Percentiles rank a stretch among this genome's conserved stretches.
phyloP scores from a whole-genome alignment of 2,329 filamentous ascomycete genomes.

The Penicillium sp. region DNA sequence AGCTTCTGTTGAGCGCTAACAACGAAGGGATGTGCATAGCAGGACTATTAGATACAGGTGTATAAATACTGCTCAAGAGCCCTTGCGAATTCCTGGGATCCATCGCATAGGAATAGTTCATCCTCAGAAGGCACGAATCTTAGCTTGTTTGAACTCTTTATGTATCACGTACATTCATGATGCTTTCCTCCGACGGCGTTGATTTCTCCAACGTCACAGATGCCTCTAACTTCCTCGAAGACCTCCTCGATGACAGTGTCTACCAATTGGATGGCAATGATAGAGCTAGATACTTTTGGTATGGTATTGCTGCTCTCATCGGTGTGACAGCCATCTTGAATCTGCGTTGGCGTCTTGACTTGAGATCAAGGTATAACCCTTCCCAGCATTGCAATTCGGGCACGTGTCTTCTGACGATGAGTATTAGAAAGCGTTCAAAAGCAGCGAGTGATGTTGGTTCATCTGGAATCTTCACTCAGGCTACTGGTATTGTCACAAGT shows the following conservation, averaged over 20 bases:
- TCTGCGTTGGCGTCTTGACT: not conserved
- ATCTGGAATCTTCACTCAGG: constrained; percentile 31
- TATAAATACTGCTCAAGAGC: not conserved
- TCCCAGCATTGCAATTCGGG: not conserved
- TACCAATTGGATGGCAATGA: constrained; percentile 43
- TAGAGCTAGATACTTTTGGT: constrained; percentile 49
- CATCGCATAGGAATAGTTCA: not conserved
- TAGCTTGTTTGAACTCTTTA: not conserved
- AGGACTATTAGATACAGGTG: not conserved
- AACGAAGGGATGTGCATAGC: not conserved
- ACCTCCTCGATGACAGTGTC: constrained; percentile 45
- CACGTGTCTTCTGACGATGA: constrained; percentile 22
- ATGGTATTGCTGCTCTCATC: constrained; percentile 45
- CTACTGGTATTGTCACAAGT: constrained; percentile 37
- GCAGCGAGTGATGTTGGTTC: not conserved
- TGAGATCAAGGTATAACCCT: not conserved
- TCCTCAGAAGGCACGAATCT: not conserved
- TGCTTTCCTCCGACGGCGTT: not conserved
- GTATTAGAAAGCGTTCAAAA: not conserved
- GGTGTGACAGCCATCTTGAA: constrained; percentile 41
- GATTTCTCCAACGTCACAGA: constrained; percentile 41
- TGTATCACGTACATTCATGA: not conserved
- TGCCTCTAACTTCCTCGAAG: constrained; percentile 42
- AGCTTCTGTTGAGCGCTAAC: not conserved
- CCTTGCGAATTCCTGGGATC: not conserved